Percentiles rank a stretch among this genome's conserved stretches.
These are phyloP conservation scores for Cornus controversa DNA, from an alignment of 148 eudicot species.

Conservation along the genomic window DNA sequence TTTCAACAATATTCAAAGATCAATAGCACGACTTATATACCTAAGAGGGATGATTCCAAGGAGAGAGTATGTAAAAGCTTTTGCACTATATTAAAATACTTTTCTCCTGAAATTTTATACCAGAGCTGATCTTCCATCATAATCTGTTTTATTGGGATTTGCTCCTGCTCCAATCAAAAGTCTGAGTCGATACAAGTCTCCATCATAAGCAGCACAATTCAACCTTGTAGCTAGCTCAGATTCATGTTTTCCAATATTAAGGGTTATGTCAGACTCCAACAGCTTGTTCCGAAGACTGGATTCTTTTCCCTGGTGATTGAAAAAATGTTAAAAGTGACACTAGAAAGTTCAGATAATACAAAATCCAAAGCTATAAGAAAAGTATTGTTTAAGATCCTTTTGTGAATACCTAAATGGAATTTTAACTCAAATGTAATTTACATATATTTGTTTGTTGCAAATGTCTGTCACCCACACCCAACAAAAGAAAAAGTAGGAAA, in stretches of 20 bases:
- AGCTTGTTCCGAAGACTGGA: constrained; percentile 18
- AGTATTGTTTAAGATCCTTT: no score
- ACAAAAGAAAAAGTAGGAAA: background rate
- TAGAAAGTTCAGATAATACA: background rate
- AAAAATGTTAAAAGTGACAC: background rate
- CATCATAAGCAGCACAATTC: constrained; percentile 39
- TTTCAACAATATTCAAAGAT: background rate
- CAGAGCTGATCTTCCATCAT: constrained; percentile 41
- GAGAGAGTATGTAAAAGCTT: background rate
- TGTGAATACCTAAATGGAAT: no score
- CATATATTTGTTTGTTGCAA: background rate
- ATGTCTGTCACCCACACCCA: no score
- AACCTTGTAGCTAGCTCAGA: constrained; percentile 31
- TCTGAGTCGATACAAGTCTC: constrained; percentile 28
- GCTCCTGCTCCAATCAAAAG: constrained; percentile 38
- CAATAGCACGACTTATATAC: background rate
- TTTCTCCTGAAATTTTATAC: constrained; percentile 14
- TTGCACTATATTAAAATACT: background rate
- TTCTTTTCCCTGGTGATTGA: constrained; percentile 23
- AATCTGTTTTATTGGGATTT: constrained; percentile 32
- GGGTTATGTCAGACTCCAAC: constrained; percentile 28
- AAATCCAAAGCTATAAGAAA: background rate
- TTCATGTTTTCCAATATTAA: constrained; percentile 34
- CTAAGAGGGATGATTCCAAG: background rate
- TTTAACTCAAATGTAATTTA: background rate